Evolutionary conservation across 257 asterid species (phyloP).

Genomic region (Thymus mandschuricus): DNA sequence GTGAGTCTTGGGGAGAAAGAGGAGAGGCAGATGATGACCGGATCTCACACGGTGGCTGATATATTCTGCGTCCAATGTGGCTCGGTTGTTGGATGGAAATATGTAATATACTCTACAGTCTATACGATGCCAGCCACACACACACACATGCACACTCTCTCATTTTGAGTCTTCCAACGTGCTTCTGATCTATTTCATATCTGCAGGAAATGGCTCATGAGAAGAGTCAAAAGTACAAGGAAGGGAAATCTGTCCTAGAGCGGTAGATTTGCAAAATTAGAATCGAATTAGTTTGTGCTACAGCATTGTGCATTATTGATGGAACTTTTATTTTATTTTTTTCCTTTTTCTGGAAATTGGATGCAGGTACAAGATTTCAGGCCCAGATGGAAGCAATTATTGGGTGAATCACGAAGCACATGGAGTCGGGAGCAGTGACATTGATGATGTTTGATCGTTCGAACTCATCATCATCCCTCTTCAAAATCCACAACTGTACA

Average conservation of each 20-base stretch:
- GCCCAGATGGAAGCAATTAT: slow-evolving; percentile 66
- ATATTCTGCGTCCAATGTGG: slow-evolving; percentile 75
- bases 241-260: slow-evolving; percentile 87
- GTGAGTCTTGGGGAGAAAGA: slow-evolving; percentile 62
- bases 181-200: background rate
- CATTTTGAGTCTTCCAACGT: slow-evolving; percentile 7
- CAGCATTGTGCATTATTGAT: background rate
- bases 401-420: slow-evolving; percentile 58
- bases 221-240: slow-evolving; percentile 81
- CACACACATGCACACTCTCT: background rate
- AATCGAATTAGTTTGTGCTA: background rate
- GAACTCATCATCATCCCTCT: background rate
- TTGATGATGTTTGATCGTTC: slow-evolving; percentile 54
- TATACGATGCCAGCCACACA: background rate
- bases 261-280: slow-evolving; percentile 43
- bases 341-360: slow-evolving; percentile 15
- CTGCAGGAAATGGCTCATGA: slow-evolving; percentile 69
- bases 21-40: slow-evolving; percentile 77
- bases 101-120: slow-evolving; percentile 42
- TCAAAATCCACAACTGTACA: slow-evolving; percentile 44
- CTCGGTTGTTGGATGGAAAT: slow-evolving; percentile 76
- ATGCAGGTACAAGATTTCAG: slow-evolving; percentile 63
- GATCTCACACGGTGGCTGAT: slow-evolving; percentile 73
- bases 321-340: background rate
- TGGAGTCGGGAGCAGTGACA: slow-evolving; percentile 55